These are phyloP conservation scores for Colletotrichum sp. DNA, from an alignment of 2,329 filamentous ascomycete genomes.

Conservation along the genomic window DNA sequence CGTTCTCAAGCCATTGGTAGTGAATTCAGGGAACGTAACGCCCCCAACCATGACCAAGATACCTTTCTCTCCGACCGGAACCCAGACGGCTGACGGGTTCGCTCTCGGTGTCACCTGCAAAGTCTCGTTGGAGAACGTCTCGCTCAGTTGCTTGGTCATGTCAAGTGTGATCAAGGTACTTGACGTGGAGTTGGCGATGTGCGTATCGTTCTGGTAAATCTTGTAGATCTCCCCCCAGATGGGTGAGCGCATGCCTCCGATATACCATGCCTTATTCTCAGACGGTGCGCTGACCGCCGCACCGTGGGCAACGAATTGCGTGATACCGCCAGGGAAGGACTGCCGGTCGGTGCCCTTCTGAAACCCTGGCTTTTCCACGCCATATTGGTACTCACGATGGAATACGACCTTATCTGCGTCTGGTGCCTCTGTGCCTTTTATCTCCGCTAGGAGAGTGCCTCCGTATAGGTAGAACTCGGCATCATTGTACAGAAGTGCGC, in stretches of 20 bases:
- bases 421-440: constrained; percentile 40
- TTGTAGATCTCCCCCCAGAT: constrained; percentile 53
- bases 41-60: constrained; percentile 73
- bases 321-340: constrained; percentile 52
- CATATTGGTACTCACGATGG: constrained; percentile 60
- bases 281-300: constrained; percentile 69
- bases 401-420: constrained; percentile 46
- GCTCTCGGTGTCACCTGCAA: constrained; percentile 62
- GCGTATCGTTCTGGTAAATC: constrained; percentile 31
- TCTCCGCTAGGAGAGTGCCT: constrained; percentile 48
- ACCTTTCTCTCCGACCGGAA: constrained; percentile 78
- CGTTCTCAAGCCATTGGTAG: background rate
- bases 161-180: constrained; percentile 66
- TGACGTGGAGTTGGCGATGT: constrained; percentile 45
- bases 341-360: constrained; percentile 36
- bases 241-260: constrained; percentile 64
- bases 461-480: constrained; percentile 69
- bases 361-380: constrained; percentile 33
- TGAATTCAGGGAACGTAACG: constrained; percentile 57
- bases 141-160: constrained; percentile 53
- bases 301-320: constrained; percentile 68
- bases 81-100: constrained; percentile 72
- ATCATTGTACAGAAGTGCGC: constrained; percentile 69
- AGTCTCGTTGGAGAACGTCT: constrained; percentile 62
- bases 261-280: constrained; percentile 75